Percentiles rank a stretch among this genome's conserved stretches.
These are phyloP conservation scores for Neonothopanus nambi DNA, from an alignment of 1,284 basidiomycete genomes.

Conservation along the genomic window DNA sequence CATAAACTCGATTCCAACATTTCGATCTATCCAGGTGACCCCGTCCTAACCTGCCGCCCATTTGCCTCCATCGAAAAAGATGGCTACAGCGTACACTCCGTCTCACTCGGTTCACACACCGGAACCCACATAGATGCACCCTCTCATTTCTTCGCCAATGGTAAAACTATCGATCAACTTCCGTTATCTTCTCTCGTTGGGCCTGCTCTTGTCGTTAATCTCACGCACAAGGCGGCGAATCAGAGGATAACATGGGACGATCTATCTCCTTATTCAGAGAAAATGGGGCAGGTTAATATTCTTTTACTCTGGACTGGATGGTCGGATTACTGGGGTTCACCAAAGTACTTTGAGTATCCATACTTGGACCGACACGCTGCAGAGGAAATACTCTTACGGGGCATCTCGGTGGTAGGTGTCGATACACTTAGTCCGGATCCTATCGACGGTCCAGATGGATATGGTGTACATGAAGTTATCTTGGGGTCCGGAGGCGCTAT, in stretches of 20 bases:
- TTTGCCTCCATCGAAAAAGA: constrained; percentile 40
- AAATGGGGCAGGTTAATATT: constrained; percentile 39
- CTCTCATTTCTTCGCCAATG: constrained; percentile 61
- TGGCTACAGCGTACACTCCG: constrained; percentile 49
- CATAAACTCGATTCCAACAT: constrained; percentile 46
- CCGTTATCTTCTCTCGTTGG: constrained; percentile 51
- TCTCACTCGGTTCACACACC: constrained; percentile 57
- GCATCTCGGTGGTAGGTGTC: constrained; percentile 56
- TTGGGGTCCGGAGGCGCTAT: constrained; percentile 60
- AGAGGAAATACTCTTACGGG: constrained; percentile 44
- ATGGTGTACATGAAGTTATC: constrained; percentile 55
- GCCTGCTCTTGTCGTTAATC: constrained; percentile 49
- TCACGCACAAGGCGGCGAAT: constrained; percentile 38
- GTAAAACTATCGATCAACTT: constrained; percentile 56
- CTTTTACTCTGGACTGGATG: constrained; percentile 61
- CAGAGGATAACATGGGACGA: constrained; percentile 53
- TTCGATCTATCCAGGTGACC: constrained; percentile 58
- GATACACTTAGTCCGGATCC: constrained; percentile 70
- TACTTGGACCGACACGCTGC: constrained; percentile 58
- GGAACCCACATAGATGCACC: constrained; percentile 79
- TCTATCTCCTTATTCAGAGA: constrained; percentile 35
- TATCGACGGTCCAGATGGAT: constrained; percentile 41
- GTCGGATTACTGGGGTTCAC: constrained; percentile 53
- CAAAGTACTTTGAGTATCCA: constrained; percentile 61
- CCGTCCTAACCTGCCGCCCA: constrained; percentile 39